Percentiles rank a stretch among this genome's conserved stretches.
These are phyloP conservation scores for Spathaspora sp. DNA, from an alignment of 1,139 yeast species.

Conservation along the genomic window DNA sequence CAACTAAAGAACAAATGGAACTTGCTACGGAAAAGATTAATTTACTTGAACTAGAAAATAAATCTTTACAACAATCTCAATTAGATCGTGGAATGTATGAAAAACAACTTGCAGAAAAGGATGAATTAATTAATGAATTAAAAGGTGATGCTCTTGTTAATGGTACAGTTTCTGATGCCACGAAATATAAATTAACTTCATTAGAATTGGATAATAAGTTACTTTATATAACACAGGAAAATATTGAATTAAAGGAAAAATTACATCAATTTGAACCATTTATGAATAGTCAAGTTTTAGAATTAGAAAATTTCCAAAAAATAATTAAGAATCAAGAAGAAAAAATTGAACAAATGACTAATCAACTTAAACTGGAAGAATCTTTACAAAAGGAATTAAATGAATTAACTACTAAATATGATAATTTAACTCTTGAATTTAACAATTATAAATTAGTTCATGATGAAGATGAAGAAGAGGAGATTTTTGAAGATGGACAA, in stretches of 20 bases:
- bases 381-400: conserved; percentile 45
- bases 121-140: conserved; percentile 35
- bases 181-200: conserved; percentile 40
- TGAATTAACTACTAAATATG: conserved; percentile 48
- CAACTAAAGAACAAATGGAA: conserved; percentile 52
- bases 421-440: conserved; percentile 45
- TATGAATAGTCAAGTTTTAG: conserved; percentile 55
- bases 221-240: conserved; percentile 49
- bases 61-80: conserved; percentile 21
- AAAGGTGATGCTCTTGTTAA: conserved; percentile 28
- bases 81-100: conserved; percentile 18
- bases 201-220: conserved; percentile 47
- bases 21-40: conserved; percentile 52
- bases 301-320: conserved; percentile 52
- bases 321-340: conserved; percentile 56
- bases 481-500: conserved; percentile 16
- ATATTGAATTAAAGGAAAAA: conserved; percentile 38
- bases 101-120: conserved; percentile 32
- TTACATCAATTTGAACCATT: conserved; percentile 51
- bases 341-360: conserved; percentile 41
- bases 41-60: conserved; percentile 47
- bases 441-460: conserved; percentile 41
- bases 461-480: conserved; percentile 33
- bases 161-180: conserved; percentile 28
- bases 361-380: conserved; percentile 46